Evolutionary conservation across 202 grass and related monocot species (phyloP), one percentile per base, ranked within the genome.

Genomic region (Setaria italica): DNA sequence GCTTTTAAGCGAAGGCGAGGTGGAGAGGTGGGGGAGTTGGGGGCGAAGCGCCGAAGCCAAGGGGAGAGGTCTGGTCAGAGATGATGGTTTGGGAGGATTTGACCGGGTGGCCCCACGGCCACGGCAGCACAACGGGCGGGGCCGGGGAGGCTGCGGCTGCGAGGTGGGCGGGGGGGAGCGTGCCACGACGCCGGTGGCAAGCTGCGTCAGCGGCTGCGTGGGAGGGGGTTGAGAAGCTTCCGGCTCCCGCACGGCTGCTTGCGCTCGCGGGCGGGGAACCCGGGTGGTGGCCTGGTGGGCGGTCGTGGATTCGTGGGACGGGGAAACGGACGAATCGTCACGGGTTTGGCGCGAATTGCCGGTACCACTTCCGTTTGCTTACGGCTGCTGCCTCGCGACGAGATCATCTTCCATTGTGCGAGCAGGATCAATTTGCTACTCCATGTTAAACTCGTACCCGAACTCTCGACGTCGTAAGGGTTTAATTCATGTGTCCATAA

Each of bases 141-240:
- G 35, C 25, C 25, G 25, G 25, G 25, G 25, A 25, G 25, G 25
- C 25, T 25, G 25, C 25, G 25, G 25, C 25, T 37, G 12, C 25
- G 17, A 48, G 7, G 67, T 12, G 81, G 60, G 59, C 1, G n/a
- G 5, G 32, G 56, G 14, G 55, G 17, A 34, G 71, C 15, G 54
- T 37, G 84, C 84, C 88, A 90, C 88, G 88, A 33, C 3, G 9
- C 32, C 54, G 82, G 62, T 9, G 39, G 17, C 0, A 41, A 21
- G 67, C 68, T 41, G 83, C 88, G 83, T 85, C 82, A 81, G 87
- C 87, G 46, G 50, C 62, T 25, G 86, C 86, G 71, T 65, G 72
- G 35, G 4, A 14, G 11, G 41, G 51, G 49, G 82, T n/a, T 2
- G 21, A 76, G 82, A 89, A 81, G 62, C 81, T 89, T 88, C 79